These are phyloP conservation scores for Starmerella floricola DNA, from an alignment of 805 yeast genomes.

Conservation along the genomic window DNA sequence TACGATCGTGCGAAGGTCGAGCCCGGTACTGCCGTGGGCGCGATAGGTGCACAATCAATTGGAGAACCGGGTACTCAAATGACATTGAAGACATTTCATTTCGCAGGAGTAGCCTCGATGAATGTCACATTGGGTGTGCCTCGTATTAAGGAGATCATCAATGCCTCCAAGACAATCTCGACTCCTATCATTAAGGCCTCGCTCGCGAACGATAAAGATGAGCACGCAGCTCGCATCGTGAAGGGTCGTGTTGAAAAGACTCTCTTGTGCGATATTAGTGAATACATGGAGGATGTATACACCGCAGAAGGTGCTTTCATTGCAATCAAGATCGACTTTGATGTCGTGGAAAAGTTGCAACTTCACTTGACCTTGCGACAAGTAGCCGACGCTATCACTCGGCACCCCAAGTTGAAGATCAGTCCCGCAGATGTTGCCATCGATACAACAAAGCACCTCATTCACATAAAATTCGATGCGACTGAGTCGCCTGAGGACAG, in stretches of 20 bases:
- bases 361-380: slow-evolving; percentile 78
- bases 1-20: slow-evolving; percentile 86
- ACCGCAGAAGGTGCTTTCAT: slow-evolving; percentile 64
- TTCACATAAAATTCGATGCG: slow-evolving; percentile 22
- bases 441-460: slow-evolving; percentile 48
- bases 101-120: slow-evolving; percentile 99
- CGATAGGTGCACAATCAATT: slow-evolving; percentile 97
- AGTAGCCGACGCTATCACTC: slow-evolving; percentile 66
- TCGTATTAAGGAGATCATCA: slow-evolving; percentile 96
- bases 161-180: slow-evolving; percentile 87
- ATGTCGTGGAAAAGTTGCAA: slow-evolving; percentile 79
- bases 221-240: slow-evolving; percentile 95
- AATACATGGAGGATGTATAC: slow-evolving; percentile 87
- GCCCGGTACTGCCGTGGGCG: slow-evolving; percentile 99
- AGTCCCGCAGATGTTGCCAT: slow-evolving; percentile 57
- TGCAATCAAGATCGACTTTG: slow-evolving; percentile 68
- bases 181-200: slow-evolving; percentile 95
- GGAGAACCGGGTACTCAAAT: slow-evolving; percentile 99
- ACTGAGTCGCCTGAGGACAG: slow-evolving; percentile 15
- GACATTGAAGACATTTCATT: slow-evolving; percentile 94
- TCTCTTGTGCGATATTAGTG: slow-evolving; percentile 70
- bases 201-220: slow-evolving; percentile 83
- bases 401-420: slow-evolving; percentile 84
- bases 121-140: slow-evolving; percentile 98
- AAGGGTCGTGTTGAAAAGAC: slow-evolving; percentile 97